These are phyloP conservation scores for Pilaira anomala DNA, from an alignment of 192 early-diverging fungal genomes.

Conservation along the genomic window DNA sequence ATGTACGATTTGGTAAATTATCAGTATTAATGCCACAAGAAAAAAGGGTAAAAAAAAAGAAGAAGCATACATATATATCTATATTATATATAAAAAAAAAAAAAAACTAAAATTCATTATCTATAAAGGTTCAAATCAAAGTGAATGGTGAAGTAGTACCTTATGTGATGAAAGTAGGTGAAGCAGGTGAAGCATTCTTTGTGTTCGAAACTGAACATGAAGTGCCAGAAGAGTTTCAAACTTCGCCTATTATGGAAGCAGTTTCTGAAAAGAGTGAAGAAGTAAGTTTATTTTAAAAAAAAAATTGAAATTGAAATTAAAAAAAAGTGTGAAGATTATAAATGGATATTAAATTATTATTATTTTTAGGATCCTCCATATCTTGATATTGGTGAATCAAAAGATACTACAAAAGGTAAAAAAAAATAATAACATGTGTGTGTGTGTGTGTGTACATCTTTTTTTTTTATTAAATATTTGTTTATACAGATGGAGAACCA, in stretches of 20 bases:
- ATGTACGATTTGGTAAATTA: conserved; percentile 97
- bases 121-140: conserved; percentile 66
- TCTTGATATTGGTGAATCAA: conserved; percentile 39
- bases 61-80: background rate
- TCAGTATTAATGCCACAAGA: conserved; percentile 87
- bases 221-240: conserved; percentile 90
- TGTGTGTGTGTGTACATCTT: background rate
- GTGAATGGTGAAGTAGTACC: conserved; percentile 78
- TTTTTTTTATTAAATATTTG: too few species aligned
- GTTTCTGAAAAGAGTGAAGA: conserved; percentile 24
- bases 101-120: too few species aligned
- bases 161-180: conserved; percentile 95
- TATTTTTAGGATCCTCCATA: conserved; percentile 35
- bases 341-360: background rate
- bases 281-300: conserved; percentile 4
- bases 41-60: conserved; percentile 64
- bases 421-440: background rate
- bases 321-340: background rate
- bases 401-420: conserved; percentile 15
- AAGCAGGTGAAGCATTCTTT: conserved; percentile 98
- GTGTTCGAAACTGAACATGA: conserved; percentile 90
- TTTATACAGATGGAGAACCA: background rate
- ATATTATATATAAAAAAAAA: background rate
- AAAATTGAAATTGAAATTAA: background rate
- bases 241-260: conserved; percentile 82